Evolutionary conservation across 768 basidiomycete species (phyloP).

Genomic region (Cystobasidium onofrii): DNA sequence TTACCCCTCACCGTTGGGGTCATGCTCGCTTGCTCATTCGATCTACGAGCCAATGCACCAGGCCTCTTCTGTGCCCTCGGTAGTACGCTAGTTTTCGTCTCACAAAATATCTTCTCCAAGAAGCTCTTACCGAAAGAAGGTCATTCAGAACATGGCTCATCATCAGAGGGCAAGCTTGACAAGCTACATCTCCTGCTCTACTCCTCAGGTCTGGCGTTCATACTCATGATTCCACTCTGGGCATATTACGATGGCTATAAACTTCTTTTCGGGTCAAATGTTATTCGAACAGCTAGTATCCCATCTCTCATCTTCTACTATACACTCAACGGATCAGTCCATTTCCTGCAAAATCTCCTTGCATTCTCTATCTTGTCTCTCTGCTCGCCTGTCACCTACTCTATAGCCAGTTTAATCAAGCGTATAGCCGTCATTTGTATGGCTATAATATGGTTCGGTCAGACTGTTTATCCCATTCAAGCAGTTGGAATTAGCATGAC

Average conservation of each 20-base stretch:
- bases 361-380: conserved; percentile 93
- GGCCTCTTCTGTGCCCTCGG: conserved; percentile 95
- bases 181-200: conserved; percentile 93
- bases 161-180: conserved; percentile 60
- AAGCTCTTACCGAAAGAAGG: conserved; percentile 72
- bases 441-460: conserved; percentile 93
- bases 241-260: conserved; percentile 67
- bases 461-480: conserved; percentile 72
- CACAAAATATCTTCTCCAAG: conserved; percentile 98
- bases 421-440: conserved; percentile 97
- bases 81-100: conserved; percentile 91
- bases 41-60: conserved; percentile 74
- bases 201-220: conserved; percentile 85
- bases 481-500: conserved; percentile 83
- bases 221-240: conserved; percentile 96
- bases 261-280: conserved; percentile 32
- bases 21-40: conserved; percentile 93
- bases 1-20: conserved; percentile 92
- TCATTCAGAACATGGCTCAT: conserved; percentile 36
- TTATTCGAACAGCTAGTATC: background rate
- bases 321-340: conserved; percentile 86
- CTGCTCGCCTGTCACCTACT: conserved; percentile 96
- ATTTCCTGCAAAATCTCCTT: conserved; percentile 94
- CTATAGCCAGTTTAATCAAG: conserved; percentile 94
- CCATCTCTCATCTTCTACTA: conserved; percentile 66